phyloP scores from a whole-genome alignment of 2,329 filamentous ascomycete species.

The Ceratocystis harringtonii region DNA sequence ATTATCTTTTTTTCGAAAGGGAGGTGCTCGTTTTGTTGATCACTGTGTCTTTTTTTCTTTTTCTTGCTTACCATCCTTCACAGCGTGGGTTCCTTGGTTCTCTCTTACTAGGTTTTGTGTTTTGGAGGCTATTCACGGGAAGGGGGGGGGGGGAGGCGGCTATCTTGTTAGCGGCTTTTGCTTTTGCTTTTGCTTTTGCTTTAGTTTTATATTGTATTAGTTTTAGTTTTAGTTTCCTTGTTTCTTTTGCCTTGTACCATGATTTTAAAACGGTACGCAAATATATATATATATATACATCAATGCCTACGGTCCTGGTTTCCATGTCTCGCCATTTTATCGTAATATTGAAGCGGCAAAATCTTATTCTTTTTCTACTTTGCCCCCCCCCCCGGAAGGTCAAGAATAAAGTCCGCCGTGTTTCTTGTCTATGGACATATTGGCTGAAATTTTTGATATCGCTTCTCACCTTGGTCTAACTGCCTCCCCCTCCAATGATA shows the following conservation, averaged over 20 bases:
- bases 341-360: too few relatives aligned
- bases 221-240: not conserved
- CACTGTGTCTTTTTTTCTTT: not conserved
- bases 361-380: too few relatives aligned
- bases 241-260: not conserved
- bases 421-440: too few relatives aligned
- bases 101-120: not conserved
- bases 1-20: not conserved
- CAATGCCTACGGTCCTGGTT: too few relatives aligned
- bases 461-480: not conserved
- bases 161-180: not conserved
- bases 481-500: not conserved
- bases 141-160: not conserved
- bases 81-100: not conserved
- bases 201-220: not conserved
- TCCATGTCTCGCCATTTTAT: too few relatives aligned
- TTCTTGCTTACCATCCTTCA: not conserved
- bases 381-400: too few relatives aligned
- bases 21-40: not conserved
- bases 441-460: not conserved
- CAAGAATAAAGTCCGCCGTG: too few relatives aligned
- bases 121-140: not conserved
- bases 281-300: not conserved
- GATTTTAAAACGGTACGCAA: not conserved
- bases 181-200: not conserved